phyloP scores from a whole-genome alignment of 2,329 filamentous ascomycete species.

The Cordyceps militaris region DNA sequence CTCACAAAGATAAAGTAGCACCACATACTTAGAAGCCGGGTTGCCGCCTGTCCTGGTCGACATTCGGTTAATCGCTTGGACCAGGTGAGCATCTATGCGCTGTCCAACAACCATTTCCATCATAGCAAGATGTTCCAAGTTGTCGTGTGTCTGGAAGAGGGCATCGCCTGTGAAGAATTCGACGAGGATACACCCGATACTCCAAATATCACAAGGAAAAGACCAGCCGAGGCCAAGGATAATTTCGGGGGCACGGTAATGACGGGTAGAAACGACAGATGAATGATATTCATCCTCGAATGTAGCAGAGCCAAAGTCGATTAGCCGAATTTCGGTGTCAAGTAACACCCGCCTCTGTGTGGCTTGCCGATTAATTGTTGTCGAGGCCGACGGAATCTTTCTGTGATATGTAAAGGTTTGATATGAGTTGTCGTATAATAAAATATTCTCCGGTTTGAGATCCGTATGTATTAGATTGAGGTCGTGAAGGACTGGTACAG shows the following conservation, averaged over 20 bases:
- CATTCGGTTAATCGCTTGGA: constrained; percentile 43
- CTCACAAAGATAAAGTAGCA: background rate
- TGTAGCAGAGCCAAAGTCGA: constrained; percentile 65
- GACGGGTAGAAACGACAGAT: constrained; percentile 62
- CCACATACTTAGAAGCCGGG: constrained; percentile 55
- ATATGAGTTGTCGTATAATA: constrained; percentile 58
- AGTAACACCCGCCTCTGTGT: constrained; percentile 58
- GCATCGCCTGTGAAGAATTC: constrained; percentile 68
- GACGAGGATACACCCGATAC: constrained; percentile 65
- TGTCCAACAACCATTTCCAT: constrained; percentile 62
- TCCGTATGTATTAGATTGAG: constrained; percentile 94
- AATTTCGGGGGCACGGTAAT: constrained; percentile 65
- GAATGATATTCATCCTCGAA: constrained; percentile 70
- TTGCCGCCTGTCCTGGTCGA: constrained; percentile 50
- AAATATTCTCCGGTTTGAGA: constrained; percentile 64
- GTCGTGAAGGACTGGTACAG: constrained; percentile 73
- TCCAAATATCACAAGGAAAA: constrained; percentile 67
- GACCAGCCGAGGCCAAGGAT: constrained; percentile 66
- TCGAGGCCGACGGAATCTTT: constrained; percentile 61
- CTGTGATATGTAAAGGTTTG: constrained; percentile 67
- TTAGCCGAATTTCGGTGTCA: constrained; percentile 62
- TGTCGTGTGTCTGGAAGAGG: constrained; percentile 66
- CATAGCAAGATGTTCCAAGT: constrained; percentile 66
- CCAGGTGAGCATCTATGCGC: constrained; percentile 52
- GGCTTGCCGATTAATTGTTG: constrained; percentile 52